A percentile compares a stretch with the other conserved stretches of the same genome.
These are phyloP conservation scores for Plasmodium coatneyi DNA, from an alignment of 169 alveolate species.

Conservation along the genomic window DNA sequence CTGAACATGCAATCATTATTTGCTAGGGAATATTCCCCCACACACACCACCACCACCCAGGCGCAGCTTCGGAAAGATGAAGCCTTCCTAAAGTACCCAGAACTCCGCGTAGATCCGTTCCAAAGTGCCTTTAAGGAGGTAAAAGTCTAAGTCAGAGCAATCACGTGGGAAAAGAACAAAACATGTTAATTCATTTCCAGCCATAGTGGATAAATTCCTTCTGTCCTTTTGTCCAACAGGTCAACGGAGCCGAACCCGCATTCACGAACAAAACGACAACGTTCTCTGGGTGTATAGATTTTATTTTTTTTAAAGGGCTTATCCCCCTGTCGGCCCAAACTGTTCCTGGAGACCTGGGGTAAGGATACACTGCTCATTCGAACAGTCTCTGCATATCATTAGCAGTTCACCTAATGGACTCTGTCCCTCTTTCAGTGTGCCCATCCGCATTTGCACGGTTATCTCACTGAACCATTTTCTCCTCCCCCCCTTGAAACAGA, in stretches of 20 bases:
- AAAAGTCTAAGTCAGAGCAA: background rate
- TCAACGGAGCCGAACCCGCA: constrained; percentile 49
- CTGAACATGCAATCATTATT: background rate
- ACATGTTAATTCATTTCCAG: background rate
- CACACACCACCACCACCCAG: background rate
- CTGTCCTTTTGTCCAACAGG: background rate
- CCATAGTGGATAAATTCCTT: background rate
- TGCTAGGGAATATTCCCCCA: background rate
- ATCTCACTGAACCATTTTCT: background rate
- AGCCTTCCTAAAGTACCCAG: constrained; percentile 14
- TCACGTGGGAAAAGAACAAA: background rate
- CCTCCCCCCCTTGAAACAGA: constrained; percentile 12
- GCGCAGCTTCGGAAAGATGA: constrained; percentile 24
- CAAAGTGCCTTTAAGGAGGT: constrained; percentile 52
- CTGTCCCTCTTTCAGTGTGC: background rate
- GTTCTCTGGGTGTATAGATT: constrained; percentile 44
- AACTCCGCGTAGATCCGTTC: constrained; percentile 22
- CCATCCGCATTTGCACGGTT: background rate
- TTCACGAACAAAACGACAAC: constrained; percentile 41
- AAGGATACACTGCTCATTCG: background rate
- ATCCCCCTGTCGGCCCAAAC: constrained; percentile 36
- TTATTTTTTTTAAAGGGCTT: constrained; percentile 40
- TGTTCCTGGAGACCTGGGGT: constrained; percentile 23
- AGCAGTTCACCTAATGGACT: background rate
- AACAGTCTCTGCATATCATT: background rate